Percentiles rank a stretch among this genome's conserved stretches.
phyloP scores from a whole-genome alignment of 140 eudicot genomes.

The Flaveria floridana region DNA sequence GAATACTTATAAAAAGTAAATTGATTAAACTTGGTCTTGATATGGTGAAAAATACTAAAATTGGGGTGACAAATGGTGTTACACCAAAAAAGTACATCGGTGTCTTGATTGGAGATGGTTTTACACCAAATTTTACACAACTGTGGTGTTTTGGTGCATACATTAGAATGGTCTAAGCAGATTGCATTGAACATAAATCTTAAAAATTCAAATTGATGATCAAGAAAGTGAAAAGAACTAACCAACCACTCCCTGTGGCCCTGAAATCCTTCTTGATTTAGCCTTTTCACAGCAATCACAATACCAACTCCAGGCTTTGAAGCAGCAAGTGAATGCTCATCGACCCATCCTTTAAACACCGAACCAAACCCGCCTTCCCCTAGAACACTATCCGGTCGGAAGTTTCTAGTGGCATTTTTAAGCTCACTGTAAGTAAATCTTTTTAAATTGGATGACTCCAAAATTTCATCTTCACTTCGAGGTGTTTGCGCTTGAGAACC shows the following conservation, averaged over 20 bases:
- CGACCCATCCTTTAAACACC: slow-evolving; percentile 89
- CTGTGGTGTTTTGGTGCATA: not conserved
- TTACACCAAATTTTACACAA: not conserved
- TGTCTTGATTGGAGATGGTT: slow-evolving; percentile 1
- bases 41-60: too few relatives aligned
- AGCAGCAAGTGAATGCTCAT: slow-evolving; percentile 66
- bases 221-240: slow-evolving; percentile 31
- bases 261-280: slow-evolving; percentile 86
- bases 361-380: slow-evolving; percentile 96
- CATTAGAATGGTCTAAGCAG: not conserved
- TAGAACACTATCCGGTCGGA: slow-evolving; percentile 78
- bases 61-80: not conserved
- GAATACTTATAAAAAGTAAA: not conserved
- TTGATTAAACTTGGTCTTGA: not conserved
- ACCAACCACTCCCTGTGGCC: slow-evolving; percentile 97
- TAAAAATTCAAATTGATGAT: not conserved
- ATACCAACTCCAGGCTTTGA: slow-evolving; percentile 72
- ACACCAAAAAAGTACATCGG: too few relatives aligned
- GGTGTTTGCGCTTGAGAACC: slow-evolving; percentile 54
- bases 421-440: slow-evolving; percentile 68
- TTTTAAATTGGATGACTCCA: slow-evolving; percentile 67
- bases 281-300: slow-evolving; percentile 77
- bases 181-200: not conserved
- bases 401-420: slow-evolving; percentile 64
- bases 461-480: slow-evolving; percentile 76